These are phyloP conservation scores for Melanogaster broomeanus DNA, from an alignment of 768 basidiomycete species.

Conservation along the genomic window DNA sequence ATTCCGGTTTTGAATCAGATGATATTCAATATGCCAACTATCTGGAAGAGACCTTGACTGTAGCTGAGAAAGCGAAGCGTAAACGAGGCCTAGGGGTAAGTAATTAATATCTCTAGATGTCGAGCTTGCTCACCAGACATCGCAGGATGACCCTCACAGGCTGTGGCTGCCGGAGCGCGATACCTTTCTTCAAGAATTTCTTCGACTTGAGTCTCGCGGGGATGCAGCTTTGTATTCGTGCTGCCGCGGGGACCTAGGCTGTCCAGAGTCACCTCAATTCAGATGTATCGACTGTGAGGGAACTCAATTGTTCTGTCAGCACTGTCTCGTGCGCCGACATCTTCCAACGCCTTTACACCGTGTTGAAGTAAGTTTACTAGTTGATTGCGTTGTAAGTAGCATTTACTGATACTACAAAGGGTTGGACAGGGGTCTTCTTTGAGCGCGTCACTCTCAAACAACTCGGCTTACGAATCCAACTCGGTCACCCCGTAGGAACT, in stretches of 20 bases:
- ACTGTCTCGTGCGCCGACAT: too few species aligned
- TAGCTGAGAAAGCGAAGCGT: neutral
- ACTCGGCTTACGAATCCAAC: conserved; percentile 21
- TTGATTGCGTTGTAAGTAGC: neutral
- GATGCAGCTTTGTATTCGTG: neutral
- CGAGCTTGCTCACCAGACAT: neutral
- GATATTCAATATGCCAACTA: neutral
- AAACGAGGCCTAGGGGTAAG: neutral
- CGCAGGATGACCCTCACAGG: neutral
- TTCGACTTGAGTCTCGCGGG: neutral
- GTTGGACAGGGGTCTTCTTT: conserved; percentile 22
- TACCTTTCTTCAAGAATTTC: neutral
- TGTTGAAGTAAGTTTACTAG: neutral
- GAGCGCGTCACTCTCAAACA: conserved; percentile 11
- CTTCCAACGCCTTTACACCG: too few species aligned
- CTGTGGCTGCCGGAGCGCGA: neutral
- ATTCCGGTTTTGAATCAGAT: neutral
- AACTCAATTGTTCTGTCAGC: too few species aligned
- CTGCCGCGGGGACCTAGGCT: neutral
- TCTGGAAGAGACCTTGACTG: neutral
- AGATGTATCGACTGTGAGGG: too few species aligned
- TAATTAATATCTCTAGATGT: neutral
- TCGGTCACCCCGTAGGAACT: conserved; percentile 18
- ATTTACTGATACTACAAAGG: neutral
- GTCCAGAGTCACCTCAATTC: neutral